Base-by-base conservation (phyloP, 2,329 filamentous ascomycete species). In the Aspergillus japonicus region DNA sequence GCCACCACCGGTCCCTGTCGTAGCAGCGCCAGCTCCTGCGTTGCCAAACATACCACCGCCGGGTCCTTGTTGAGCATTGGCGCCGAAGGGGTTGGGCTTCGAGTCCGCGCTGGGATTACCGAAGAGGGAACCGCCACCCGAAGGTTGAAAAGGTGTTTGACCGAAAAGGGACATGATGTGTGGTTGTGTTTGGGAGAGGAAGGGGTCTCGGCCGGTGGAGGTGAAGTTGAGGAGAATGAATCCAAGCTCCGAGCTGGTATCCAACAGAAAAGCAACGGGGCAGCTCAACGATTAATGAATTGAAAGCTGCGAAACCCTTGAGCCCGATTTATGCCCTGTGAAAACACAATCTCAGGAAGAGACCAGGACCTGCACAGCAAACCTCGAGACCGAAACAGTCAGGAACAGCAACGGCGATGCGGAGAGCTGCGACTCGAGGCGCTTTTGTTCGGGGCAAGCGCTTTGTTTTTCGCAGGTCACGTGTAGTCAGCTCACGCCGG, bases 161-260 rank as follows among this genome's bases (percentile, higher is more conserved):
- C 56, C 75, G 62, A 79, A 79, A 16, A 79, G 71, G 57, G 77
- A 78, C 74, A 76, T 78, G 56, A 52, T 66, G 42, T n/a, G 48
- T 26, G 48, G 24, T 50, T 50, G 48, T 19, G 48, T 49, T 14
- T 29, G 21, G 6, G 21, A n/a, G 14, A 26, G 7, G 21, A 8
- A 12, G 7, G 14, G 3, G 48, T 31, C 14, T 19, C 14, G 48
- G 16, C 12, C 7, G 12, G 29, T 50, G 31, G 48, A 29, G 48
- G 11, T 31, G 48, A 11, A n/a, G 48, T 31, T n/a, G 39, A 16
- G 16, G 16, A 7, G 39, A 44, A 8, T 12, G 33, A 19, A 44
- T 44, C n/a, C 5, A 44, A 44, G 39, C 39, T 44, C 39, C 39
- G 39, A 44, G 39, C 39, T 44, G 39, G n/a, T 44, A 44, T 19